A percentile compares a stretch with the other conserved stretches of the same genome.
Evolutionary conservation across 345 rosid species (phyloP).

Genomic region (Zanthoxylum bungeanum): DNA sequence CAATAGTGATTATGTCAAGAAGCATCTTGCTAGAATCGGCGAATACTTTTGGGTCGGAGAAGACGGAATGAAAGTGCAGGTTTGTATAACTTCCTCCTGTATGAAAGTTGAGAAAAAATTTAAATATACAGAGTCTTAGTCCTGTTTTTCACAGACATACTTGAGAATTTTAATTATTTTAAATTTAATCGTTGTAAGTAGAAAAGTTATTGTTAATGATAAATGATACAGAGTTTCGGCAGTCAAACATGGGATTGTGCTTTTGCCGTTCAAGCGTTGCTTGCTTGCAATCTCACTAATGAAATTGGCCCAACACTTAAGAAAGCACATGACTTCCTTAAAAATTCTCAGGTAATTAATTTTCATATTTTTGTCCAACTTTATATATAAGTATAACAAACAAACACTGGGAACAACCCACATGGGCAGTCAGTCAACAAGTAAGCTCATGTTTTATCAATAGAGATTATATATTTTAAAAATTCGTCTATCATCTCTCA

Average conservation of each 20-base stretch:
- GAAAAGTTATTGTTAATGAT: neutral
- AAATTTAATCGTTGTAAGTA: neutral
- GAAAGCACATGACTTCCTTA: conserved; percentile 74
- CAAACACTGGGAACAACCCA: no score
- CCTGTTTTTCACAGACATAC: neutral
- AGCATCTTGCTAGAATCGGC: conserved; percentile 49
- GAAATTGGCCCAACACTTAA: conserved; percentile 54
- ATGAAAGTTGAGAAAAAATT: no score
- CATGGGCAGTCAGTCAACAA: no score
- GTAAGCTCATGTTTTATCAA: no score
- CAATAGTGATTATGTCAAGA: conserved; percentile 45
- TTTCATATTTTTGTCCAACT: neutral
- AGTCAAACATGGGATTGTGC: conserved; percentile 53
- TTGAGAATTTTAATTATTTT: no score
- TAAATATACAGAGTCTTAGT: no score
- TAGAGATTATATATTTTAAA: no score
- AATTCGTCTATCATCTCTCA: no score
- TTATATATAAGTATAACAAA: no score
- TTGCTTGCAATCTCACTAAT: conserved; percentile 46
- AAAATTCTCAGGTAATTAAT: conserved; percentile 60
- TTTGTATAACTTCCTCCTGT: neutral
- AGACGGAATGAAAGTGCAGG: neutral
- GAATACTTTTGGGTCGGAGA: conserved; percentile 22
- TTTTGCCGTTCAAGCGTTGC: conserved; percentile 66
- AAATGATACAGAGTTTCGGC: conserved; percentile 39